Percentiles rank a stretch among this genome's conserved stretches.
Conservation (phyloP, 1,284 basidiomycete species). For the Cryptococcus sp. region DNA sequence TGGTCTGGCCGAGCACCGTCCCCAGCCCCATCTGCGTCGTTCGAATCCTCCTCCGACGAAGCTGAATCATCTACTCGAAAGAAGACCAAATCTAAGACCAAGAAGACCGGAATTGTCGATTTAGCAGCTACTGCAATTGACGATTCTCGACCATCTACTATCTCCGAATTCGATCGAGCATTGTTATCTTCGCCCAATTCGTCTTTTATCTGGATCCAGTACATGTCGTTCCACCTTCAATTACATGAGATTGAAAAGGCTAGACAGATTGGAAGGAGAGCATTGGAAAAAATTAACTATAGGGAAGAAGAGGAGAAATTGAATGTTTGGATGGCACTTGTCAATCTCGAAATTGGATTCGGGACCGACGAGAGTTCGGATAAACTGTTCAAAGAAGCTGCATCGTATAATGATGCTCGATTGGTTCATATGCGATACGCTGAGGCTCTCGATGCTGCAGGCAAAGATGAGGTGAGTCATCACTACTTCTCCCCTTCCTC, state of each 20-base stretch:
- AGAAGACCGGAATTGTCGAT: constrained; percentile 61
- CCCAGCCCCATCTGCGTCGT: constrained; percentile 9
- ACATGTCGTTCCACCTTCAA: constrained; percentile 97
- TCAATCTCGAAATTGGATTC: constrained; percentile 93
- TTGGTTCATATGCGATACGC: constrained; percentile 80
- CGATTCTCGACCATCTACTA: constrained; percentile 73
- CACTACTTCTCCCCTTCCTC: not conserved
- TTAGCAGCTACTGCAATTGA: constrained; percentile 78
- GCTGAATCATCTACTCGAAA: constrained; percentile 8
- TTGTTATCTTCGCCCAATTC: constrained; percentile 95
- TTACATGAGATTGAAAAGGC: constrained; percentile 94
- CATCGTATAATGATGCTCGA: constrained; percentile 85
- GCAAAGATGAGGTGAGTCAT: constrained; percentile 66
- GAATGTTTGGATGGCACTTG: constrained; percentile 95
- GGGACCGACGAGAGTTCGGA: constrained; percentile 80
- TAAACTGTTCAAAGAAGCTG: constrained; percentile 80
- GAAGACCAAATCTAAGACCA: constrained; percentile 38
- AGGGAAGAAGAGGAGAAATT: constrained; percentile 94
- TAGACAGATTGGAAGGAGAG: constrained; percentile 76
- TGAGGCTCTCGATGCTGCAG: constrained; percentile 75
- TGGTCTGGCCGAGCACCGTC: constrained; percentile 49
- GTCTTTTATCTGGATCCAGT: constrained; percentile 97
- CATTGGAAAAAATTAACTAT: constrained; percentile 84
- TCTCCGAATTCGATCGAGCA: constrained; percentile 88
- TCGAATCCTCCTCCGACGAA: constrained; percentile 20